Base-by-base conservation (phyloP, 2,329 filamentous ascomycete species). In the Raffaelea arxii region DNA sequence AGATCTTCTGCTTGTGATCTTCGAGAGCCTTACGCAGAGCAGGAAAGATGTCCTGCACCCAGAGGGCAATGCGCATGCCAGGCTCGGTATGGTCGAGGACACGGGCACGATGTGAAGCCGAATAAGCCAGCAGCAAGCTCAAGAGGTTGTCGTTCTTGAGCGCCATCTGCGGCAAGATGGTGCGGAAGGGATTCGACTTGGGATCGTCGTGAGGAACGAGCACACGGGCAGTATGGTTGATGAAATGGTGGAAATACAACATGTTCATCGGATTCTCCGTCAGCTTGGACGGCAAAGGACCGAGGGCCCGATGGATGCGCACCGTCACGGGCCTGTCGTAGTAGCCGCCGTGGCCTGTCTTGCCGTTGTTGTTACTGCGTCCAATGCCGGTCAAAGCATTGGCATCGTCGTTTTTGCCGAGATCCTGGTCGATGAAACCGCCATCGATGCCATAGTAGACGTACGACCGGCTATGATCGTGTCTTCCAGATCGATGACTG, bases 31-130 rank as follows among this genome's bases (percentile, higher is more conserved):
- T 65, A 24, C 85, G 77, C 19, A 94, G 71, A 16, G 79, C 77
- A 0, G 84, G 84, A 51, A 86, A 84, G n/a, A 86, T 84, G 54
- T 87, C 78, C 57, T 84, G 75, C 23, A 92, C 85, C 82, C 84
- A 92, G 35, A 78, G 70, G 2, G 86, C 86, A 53, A 94, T 92
- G 21, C 87, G 78, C 58, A 82, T 84, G 6, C 74, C 75, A 6
- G 87, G 87, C 59, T 91, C 86, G 0, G 75, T 74, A 51, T 91
- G 84, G 25, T 77, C 75, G 19, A 92, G 68, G 25, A 91, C 75
- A 39, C 83, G 78, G 10, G 87, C 84, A 47, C 86, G 78, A 60
- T 94, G 87, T 24, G 82, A 86, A n/a, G 87, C 87, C 44, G 85
- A 88, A 61, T 89, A 94, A 19, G 87, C 83, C 22, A 94, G 72